A percentile compares a stretch with the other conserved stretches of the same genome.
phyloP scores from a whole-genome alignment of 371 early-diverging fungal genomes.

The Gilbertella persicaria region DNA sequence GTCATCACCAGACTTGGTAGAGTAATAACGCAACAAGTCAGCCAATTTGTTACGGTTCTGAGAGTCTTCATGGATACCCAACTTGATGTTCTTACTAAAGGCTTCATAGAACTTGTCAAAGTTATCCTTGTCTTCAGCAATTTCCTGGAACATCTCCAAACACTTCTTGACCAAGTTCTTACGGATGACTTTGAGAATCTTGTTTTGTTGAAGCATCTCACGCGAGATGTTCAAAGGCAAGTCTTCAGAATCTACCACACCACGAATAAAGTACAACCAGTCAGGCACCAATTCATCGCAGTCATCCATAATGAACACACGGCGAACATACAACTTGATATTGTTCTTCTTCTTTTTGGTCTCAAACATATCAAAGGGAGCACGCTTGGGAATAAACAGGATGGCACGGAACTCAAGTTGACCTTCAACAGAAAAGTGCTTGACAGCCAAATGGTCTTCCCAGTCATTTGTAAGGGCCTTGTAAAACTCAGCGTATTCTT shows the following conservation, averaged over 20 bases:
- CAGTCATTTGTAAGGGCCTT: constrained; percentile 76
- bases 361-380: constrained; percentile 61
- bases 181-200: constrained; percentile 74
- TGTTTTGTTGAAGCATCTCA: constrained; percentile 83
- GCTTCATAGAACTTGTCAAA: constrained; percentile 72
- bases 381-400: constrained; percentile 75
- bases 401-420: constrained; percentile 78
- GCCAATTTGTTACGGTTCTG: constrained; percentile 66
- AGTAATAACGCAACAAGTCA: constrained; percentile 71
- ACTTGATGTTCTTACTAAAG: constrained; percentile 70
- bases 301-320: constrained; percentile 90
- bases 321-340: constrained; percentile 82
- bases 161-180: constrained; percentile 80
- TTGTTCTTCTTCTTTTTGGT: constrained; percentile 69
- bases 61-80: constrained; percentile 75
- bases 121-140: constrained; percentile 69
- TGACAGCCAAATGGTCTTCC: constrained; percentile 66
- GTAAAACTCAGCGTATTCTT: constrained; percentile 82
- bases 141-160: constrained; percentile 72
- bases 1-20: constrained; percentile 62
- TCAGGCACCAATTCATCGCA: constrained; percentile 64
- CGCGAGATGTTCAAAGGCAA: constrained; percentile 89
- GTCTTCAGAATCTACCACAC: constrained; percentile 83
- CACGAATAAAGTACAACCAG: constrained; percentile 63
- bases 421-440: constrained; percentile 81